These are phyloP conservation scores for Globisporangium barbulae DNA, from an alignment of 352 stramenopile species.

Conservation along the genomic window DNA sequence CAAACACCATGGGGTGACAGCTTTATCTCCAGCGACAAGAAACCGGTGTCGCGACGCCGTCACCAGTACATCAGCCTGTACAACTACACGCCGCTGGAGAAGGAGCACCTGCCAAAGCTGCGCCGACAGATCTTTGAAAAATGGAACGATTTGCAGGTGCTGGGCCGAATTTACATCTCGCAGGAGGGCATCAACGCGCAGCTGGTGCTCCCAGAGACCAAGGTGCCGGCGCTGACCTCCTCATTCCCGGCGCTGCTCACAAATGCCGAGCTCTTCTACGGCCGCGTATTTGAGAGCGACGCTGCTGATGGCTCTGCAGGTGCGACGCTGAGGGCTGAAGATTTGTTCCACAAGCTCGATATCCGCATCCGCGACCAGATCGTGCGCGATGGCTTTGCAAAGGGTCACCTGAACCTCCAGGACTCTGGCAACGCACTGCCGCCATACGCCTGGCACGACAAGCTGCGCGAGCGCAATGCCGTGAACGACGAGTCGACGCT, in stretches of 20 bases:
- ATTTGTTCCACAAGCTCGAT: slow-evolving; percentile 80
- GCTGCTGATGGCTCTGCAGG: neutral
- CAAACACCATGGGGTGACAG: neutral
- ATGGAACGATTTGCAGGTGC: slow-evolving; percentile 47
- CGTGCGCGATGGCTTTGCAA: slow-evolving; percentile 83
- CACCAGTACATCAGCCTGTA: slow-evolving; percentile 47
- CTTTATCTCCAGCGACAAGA: neutral
- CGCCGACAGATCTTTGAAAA: slow-evolving; percentile 26
- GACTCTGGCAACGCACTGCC: slow-evolving; percentile 23
- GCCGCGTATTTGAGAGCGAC: neutral
- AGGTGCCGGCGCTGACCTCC: slow-evolving; percentile 56
- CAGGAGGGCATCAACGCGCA: slow-evolving; percentile 94
- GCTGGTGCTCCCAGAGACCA: slow-evolving; percentile 87
- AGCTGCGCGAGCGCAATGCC: slow-evolving; percentile 30
- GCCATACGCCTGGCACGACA: slow-evolving; percentile 35
- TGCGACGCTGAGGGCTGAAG: slow-evolving; percentile 2
- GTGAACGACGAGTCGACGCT: slow-evolving; percentile 18
- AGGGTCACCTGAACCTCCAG: slow-evolving; percentile 22
- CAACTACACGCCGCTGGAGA: slow-evolving; percentile 36
- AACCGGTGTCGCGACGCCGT: neutral
- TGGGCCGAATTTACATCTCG: slow-evolving; percentile 90
- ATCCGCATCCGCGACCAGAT: slow-evolving; percentile 89
- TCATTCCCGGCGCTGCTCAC: slow-evolving; percentile 13
- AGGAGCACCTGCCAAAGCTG: slow-evolving; percentile 28
- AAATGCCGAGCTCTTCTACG: slow-evolving; percentile 9